Evolutionary conservation across 2,329 filamentous ascomycete genomes (phyloP).

Genomic region (Nothophoma quercina): DNA sequence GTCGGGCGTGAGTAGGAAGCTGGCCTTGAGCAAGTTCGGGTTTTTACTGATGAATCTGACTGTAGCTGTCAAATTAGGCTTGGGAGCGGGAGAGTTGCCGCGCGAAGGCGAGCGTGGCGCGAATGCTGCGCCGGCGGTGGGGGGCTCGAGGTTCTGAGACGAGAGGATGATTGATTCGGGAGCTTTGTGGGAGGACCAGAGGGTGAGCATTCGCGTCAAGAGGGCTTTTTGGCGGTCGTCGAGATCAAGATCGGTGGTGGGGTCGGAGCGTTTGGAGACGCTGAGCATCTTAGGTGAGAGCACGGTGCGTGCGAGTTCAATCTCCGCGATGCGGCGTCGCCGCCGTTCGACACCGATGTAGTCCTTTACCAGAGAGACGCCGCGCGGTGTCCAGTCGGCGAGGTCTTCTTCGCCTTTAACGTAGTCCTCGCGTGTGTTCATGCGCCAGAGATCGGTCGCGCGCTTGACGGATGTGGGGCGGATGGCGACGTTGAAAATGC

Average conservation of each 20-base stretch:
- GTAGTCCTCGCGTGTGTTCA: constrained; percentile 94
- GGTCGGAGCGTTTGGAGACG: constrained; percentile 24
- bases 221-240: constrained; percentile 51
- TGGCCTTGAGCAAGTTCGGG: constrained; percentile 74
- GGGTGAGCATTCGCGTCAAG: constrained; percentile 63
- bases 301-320: constrained; percentile 75
- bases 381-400: constrained; percentile 83
- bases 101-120: constrained; percentile 49
- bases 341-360: constrained; percentile 79
- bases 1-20: constrained; percentile 86
- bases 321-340: constrained; percentile 76
- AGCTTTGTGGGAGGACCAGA: constrained; percentile 65
- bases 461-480: constrained; percentile 89
- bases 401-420: constrained; percentile 94
- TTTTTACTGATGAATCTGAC: constrained; percentile 84
- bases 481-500: constrained; percentile 85
- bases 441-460: constrained; percentile 91
- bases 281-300: constrained; percentile 62
- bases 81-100: constrained; percentile 37
- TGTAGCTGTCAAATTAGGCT: constrained; percentile 75
- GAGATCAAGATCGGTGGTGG: constrained; percentile 25
- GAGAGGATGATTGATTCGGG: constrained; percentile 57
- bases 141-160: constrained; percentile 68
- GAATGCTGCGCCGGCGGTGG: constrained; percentile 65
- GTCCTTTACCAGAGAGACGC: constrained; percentile 89